Evolutionary conservation across 225 moss, liverwort and hornwort species (phyloP), one percentile per base, ranked within the genome.

Genomic region (Sphagnum contortum): DNA sequence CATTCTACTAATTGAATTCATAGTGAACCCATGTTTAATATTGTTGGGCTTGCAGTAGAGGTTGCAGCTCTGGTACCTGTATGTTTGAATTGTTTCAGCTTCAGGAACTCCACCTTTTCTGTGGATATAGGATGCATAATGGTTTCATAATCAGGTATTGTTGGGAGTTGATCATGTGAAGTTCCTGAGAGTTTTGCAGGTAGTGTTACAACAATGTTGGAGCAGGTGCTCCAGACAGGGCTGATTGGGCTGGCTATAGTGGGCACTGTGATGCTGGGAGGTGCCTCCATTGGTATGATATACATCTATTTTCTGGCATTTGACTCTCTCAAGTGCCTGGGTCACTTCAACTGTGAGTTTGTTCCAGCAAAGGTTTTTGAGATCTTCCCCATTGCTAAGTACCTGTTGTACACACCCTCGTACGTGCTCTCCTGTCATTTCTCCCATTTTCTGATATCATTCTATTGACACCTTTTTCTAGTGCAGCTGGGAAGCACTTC

Each of bases 321-420:
- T 59, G 95, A 96, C 72, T 90, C 87, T 70, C 61, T 88, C 64
- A 88, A 88, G 78, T 79, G 64, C 74, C 74, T 81, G 88, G 86
- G 86, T 8, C 91, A 91, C 68, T 86, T 70, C 76, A 91, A 91
- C 75, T 77, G 76, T 29, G 91, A 91, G 49, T 70, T 88, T 44
- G 74, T 91, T 52, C 86, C 86, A 2, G 3, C 47, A 7, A 70
- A 70, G 50, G 44, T 70, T 5, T 61, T 88, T 0, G 55, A 69
- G 2, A 57, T 64, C 3, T 56, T 88, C 5, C 92, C 96, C 2
- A 54, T 81, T 5, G 71, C 48, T 61, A 92, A 83, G 83, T 89
- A 81, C 58, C 71, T 96, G 55, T 75, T 96, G 59, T 83, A 88
- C 79, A 96, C 96, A 53, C 96, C 96, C 29, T 82, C 96, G 96